A percentile compares a stretch with the other conserved stretches of the same genome.
phyloP scores from a whole-genome alignment of 225 moss, liverwort and hornwort genomes.

The Lunularia cruciata region DNA sequence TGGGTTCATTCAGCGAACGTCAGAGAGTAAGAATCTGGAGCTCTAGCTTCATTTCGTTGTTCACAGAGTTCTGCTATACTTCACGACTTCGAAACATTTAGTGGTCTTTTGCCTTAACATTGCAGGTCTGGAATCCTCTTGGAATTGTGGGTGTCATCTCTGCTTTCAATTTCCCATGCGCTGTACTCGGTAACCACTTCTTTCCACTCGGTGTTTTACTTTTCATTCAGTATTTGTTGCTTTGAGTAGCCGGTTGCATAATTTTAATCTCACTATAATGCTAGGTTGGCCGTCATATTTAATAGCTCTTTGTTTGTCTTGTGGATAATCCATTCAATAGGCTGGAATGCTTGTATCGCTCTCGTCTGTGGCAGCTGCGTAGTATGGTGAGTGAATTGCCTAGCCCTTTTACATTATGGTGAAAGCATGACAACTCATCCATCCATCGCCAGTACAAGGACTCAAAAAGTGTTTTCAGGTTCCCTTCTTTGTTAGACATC shows the following conservation, averaged over 20 bases:
- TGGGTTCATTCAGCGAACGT: no score
- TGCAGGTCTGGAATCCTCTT: slow-evolving; percentile 96
- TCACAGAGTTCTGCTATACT: no score
- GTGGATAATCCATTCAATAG: slow-evolving; percentile 31
- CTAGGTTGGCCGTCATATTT: background rate
- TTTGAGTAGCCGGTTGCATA: no score
- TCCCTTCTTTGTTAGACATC: no score
- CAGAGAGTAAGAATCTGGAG: no score
- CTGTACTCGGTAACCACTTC: slow-evolving; percentile 68
- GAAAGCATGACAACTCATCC: no score
- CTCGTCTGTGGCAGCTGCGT: slow-evolving; percentile 88
- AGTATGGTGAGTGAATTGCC: slow-evolving; percentile 65
- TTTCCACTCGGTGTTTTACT: no score
- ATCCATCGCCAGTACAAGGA: no score
- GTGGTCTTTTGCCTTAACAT: no score
- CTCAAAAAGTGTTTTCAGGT: no score
- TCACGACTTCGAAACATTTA: background rate
- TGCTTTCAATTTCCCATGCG: slow-evolving; percentile 95
- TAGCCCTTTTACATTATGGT: no score
- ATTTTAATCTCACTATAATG: background rate
- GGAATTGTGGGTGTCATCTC: slow-evolving; percentile 94
- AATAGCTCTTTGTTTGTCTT: background rate
- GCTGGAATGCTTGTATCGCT: slow-evolving; percentile 96
- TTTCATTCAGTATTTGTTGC: background rate
- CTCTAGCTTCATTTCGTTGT: no score